A percentile compares a stretch with the other conserved stretches of the same genome.
phyloP scores from a whole-genome alignment of 108 stramenopile genomes.

The Fistulifera solaris region DNA sequence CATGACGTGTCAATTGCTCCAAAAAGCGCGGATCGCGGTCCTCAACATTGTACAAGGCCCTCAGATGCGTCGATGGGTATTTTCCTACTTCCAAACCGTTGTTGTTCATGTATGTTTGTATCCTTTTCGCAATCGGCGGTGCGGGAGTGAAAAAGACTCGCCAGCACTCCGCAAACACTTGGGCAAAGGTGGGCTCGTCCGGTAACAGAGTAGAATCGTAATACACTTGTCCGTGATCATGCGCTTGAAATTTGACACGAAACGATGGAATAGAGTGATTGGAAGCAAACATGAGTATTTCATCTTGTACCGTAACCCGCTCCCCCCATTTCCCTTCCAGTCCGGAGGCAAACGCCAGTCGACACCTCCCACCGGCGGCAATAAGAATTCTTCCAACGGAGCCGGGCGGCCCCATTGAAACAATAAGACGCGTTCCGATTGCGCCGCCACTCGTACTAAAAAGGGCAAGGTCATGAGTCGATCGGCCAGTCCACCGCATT shows the following conservation, averaged over 20 bases:
- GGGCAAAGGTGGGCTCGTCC: conserved; percentile 4
- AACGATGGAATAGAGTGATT: conserved; percentile 9
- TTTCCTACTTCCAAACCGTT: conserved; percentile 24
- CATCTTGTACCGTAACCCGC: conserved; percentile 4
- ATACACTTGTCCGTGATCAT: conserved; percentile 9
- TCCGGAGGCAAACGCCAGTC: conserved; percentile 35
- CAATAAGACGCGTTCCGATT: conserved; percentile 27
- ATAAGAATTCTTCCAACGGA: conserved; percentile 33
- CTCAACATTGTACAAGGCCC: conserved; percentile 27
- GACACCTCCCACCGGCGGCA: conserved; percentile 30
- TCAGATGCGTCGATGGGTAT: conserved; percentile 26
- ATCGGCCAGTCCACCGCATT: conserved; percentile 40
- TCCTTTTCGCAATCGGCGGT: conserved; percentile 12
- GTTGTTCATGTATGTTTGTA: conserved; percentile 15
- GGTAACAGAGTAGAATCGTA: neutral
- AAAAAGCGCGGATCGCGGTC: conserved; percentile 19
- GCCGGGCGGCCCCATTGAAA: conserved; percentile 35
- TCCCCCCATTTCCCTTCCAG: conserved; percentile 14
- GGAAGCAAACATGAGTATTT: neutral
- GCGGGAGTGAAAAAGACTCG: conserved; percentile 30
- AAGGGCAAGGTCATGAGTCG: conserved; percentile 37
- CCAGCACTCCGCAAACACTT: conserved; percentile 13
- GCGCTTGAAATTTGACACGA: conserved; percentile 5
- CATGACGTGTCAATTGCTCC: conserved; percentile 22
- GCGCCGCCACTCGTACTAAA: conserved; percentile 20